A percentile compares a stretch with the other conserved stretches of the same genome.
These are phyloP conservation scores for Cladophialophora psammophila DNA, from an alignment of 2,329 filamentous ascomycete species.

Conservation along the genomic window DNA sequence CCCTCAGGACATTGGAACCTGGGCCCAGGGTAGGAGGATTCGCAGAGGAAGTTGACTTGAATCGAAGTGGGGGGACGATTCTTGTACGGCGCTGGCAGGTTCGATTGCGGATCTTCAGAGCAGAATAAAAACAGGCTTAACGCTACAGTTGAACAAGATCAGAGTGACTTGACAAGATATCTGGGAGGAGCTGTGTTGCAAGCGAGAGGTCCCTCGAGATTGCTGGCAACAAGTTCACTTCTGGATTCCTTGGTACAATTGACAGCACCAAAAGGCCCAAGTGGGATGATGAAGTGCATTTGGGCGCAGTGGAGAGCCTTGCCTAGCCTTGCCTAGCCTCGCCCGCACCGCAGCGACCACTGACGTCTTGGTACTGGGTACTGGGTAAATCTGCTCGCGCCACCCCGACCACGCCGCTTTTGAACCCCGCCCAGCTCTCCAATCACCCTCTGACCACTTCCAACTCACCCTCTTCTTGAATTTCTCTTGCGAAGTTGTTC, in stretches of 20 bases:
- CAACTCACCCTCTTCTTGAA: too few relatives aligned
- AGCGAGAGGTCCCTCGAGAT: neutral
- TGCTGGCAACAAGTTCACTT: neutral
- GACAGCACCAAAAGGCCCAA: neutral
- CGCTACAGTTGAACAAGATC: neutral
- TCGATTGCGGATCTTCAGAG: neutral
- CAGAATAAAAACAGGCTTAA: neutral
- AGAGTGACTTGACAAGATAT: neutral
- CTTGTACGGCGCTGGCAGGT: neutral
- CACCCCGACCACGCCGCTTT: too few relatives aligned
- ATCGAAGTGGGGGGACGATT: conserved; percentile 4
- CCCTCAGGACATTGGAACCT: neutral
- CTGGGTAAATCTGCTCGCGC: too few relatives aligned
- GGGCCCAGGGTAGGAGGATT: neutral
- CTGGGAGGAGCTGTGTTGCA: neutral
- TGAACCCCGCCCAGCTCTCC: too few relatives aligned
- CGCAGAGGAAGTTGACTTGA: neutral
- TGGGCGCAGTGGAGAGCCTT: neutral
- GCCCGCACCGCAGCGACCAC: neutral
- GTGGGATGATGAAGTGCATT: neutral
- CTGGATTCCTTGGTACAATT: neutral
- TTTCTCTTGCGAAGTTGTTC: too few relatives aligned
- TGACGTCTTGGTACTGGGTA: too few relatives aligned
- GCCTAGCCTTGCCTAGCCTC: neutral
- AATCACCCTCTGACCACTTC: too few relatives aligned